Evolutionary conservation across 1,284 basidiomycete genomes (phyloP), one percentile per base, ranked within the genome.

Genomic region (Ceratobasidium sp.): DNA sequence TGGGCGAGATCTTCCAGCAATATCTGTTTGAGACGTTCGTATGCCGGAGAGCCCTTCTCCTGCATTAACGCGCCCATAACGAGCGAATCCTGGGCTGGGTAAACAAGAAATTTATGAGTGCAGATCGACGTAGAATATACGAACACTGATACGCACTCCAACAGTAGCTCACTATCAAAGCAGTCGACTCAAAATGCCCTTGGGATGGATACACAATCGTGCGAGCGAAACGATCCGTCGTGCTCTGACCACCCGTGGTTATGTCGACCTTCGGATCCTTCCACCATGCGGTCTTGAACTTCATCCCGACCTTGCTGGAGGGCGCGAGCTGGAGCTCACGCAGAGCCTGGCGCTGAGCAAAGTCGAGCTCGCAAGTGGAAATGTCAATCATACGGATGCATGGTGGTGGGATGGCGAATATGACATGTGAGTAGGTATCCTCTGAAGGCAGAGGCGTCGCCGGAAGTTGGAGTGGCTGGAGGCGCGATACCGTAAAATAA

Each of bases 241-340:
- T n/a, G 23, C 65, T 61, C 40, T 68, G 57, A 2, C 57, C 57
- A 13, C 70, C 77, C 33, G 33, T 33, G 12, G 10, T 50, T 17
- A 74, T 78, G n/a, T n/a, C 52, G 33, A 33, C 33, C 33, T 33
- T 33, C 20, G 13, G 33, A 20, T 33, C 15, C 13, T 82, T 82
- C 86, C 86, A 86, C 82, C 85, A 87, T 33, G 82, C 77, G 1
- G 82, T 81, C 69, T 82, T 82, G 83, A 85, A 86, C 33, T 84
- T 83, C n/a, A 86, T 81, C 15, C 82, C 84, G n/a, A 85, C 80
- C 79, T 85, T 85, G 75, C 80, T 80, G 4, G 82, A 81, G 0
- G 83, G 80, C 2, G 80, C 81, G 77, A 83, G 83, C 23, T 79
- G 77, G 20, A 84, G 78, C 33, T 78, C 64, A 28, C 83, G 82